A percentile compares a stretch with the other conserved stretches of the same genome.
phyloP scores from a whole-genome alignment of 2,329 filamentous ascomycete genomes.

The Ascocoryne sarcoides region DNA sequence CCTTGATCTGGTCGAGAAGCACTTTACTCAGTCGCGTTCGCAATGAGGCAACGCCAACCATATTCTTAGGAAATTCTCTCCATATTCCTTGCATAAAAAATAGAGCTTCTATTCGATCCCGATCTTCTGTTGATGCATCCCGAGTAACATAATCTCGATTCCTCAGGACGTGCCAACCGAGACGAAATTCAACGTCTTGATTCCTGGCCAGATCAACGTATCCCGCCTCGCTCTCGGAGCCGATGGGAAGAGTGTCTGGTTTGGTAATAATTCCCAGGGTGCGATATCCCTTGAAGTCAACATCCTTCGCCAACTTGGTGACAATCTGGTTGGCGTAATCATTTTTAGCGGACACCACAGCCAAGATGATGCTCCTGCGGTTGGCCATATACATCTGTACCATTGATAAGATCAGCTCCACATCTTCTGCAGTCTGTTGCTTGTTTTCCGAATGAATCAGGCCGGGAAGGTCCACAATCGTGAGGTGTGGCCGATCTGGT shows the following conservation, averaged over 20 bases:
- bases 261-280: slow-evolving; percentile 10
- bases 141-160: slow-evolving; percentile 26
- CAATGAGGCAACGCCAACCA: slow-evolving; percentile 33
- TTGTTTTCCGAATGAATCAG: too few relatives aligned
- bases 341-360: too few relatives aligned
- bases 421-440: too few relatives aligned
- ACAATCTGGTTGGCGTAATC: too few relatives aligned
- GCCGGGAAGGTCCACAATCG: too few relatives aligned
- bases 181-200: slow-evolving; percentile 35
- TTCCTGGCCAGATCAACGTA: slow-evolving; percentile 37
- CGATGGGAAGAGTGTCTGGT: slow-evolving; percentile 25
- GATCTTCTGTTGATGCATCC: slow-evolving; percentile 14
- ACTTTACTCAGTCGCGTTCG: slow-evolving; percentile 35
- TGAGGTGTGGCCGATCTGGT: too few relatives aligned
- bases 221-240: slow-evolving; percentile 31
- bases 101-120: slow-evolving; percentile 30
- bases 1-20: slow-evolving; percentile 12
- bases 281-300: too few relatives aligned
- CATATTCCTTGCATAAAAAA: slow-evolving; percentile 14
- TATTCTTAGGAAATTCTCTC: slow-evolving; percentile 10
- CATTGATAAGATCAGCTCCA: too few relatives aligned
- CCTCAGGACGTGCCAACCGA: slow-evolving; percentile 44
- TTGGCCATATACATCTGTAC: too few relatives aligned
- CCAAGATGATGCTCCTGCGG: too few relatives aligned
- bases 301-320: too few relatives aligned